A percentile compares a stretch with the other conserved stretches of the same genome.
Evolutionary conservation across 1,284 basidiomycete species (phyloP).

Genomic region (Tetrapyrgos nigripes): DNA sequence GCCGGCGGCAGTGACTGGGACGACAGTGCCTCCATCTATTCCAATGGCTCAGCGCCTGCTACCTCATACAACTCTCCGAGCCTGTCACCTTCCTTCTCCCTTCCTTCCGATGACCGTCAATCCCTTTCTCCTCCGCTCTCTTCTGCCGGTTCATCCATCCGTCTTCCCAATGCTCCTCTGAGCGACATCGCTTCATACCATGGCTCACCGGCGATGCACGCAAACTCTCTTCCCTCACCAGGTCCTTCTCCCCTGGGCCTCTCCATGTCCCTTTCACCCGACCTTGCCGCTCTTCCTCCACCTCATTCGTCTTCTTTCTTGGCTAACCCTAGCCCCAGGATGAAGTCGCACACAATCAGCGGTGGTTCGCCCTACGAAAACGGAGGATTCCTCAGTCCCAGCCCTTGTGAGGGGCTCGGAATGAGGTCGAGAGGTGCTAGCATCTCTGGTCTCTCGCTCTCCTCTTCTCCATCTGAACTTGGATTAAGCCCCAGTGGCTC

Average conservation of each 20-base stretch:
- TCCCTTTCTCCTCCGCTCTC: constrained; percentile 9
- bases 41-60: constrained; percentile 63
- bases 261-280: constrained; percentile 3
- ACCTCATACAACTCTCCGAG: constrained; percentile 70
- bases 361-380: constrained; percentile 8
- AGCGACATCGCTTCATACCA: constrained; percentile 63
- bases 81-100: constrained; percentile 48
- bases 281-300: background rate
- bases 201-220: constrained; percentile 27
- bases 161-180: constrained; percentile 72
- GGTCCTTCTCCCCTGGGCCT: constrained; percentile 29
- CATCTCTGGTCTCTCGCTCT: background rate
- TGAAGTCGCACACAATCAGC: constrained; percentile 13
- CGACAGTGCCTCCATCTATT: constrained; percentile 56
- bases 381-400: too few species aligned
- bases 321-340: background rate
- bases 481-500: background rate
- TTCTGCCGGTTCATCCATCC: constrained; percentile 43
- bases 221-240: constrained; percentile 41
- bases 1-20: constrained; percentile 76
- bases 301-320: background rate
- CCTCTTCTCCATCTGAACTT: background rate
- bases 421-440: background rate
- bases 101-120: constrained; percentile 48
- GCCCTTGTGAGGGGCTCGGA: background rate